Conservation (phyloP, 1,284 basidiomycete genomes). For the Malassezia sympodialis region DNA sequence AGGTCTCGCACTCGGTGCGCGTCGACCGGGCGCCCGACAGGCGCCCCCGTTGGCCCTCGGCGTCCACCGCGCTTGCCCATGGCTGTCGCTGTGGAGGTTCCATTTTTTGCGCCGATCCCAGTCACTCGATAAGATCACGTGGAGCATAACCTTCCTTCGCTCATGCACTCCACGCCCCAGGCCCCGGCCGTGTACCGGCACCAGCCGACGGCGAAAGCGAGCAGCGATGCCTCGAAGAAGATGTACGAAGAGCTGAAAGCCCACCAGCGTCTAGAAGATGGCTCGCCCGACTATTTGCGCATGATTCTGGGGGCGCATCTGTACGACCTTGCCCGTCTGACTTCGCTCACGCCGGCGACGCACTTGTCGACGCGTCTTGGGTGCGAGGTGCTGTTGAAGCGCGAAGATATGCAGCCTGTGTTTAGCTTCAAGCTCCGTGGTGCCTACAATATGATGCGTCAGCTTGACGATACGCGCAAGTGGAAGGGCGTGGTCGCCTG, state of each 20-base stretch:
- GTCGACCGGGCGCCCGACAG: not conserved
- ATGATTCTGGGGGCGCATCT: constrained; percentile 88
- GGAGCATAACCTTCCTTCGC: not conserved
- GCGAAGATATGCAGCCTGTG: constrained; percentile 89
- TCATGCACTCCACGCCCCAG: not conserved
- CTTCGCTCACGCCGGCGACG: constrained; percentile 74
- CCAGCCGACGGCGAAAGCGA: not conserved
- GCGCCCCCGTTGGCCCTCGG: not conserved
- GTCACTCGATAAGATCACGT: not conserved
- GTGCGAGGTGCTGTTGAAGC: constrained; percentile 87
- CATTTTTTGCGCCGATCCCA: not conserved
- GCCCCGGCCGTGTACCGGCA: constrained; percentile 2
- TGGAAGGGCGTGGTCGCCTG: constrained; percentile 98
- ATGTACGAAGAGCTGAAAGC: constrained; percentile 60
- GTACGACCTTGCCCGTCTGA: constrained; percentile 84
- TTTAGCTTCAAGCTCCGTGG: constrained; percentile 91
- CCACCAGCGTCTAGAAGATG: constrained; percentile 60
- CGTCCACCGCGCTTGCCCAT: constrained; percentile 5
- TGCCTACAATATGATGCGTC: constrained; percentile 98
- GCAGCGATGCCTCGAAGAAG: not conserved
- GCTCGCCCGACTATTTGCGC: constrained; percentile 81
- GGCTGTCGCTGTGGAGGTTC: not conserved
- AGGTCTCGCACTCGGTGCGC: constrained; percentile 1
- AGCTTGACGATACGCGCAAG: constrained; percentile 72
- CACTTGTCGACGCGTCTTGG: constrained; percentile 79